Conservation (phyloP, 345 rosid genomes). For the Anacardium occidentale region DNA sequence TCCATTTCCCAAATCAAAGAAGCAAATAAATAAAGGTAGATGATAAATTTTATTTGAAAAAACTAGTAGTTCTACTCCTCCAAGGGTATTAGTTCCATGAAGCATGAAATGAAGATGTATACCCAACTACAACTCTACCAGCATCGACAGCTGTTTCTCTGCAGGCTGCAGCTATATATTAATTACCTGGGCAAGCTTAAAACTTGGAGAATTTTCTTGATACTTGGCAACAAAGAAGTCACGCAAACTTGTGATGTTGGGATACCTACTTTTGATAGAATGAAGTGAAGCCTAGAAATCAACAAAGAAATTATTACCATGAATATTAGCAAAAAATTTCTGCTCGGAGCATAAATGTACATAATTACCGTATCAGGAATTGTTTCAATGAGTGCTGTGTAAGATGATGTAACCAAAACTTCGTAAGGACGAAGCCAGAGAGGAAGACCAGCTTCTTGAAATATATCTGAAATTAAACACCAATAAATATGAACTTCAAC, state of each 20-base stretch:
- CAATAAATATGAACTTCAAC: slow-evolving; percentile 12
- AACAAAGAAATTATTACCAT: slow-evolving; percentile 18
- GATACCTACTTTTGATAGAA: slow-evolving; percentile 94
- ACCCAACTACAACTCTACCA: slow-evolving; percentile 7
- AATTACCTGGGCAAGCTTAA: slow-evolving; percentile 98
- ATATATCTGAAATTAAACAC: slow-evolving; percentile 63
- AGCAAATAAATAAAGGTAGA: neutral
- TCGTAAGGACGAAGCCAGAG: slow-evolving; percentile 98
- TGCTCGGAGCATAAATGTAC: slow-evolving; percentile 13
- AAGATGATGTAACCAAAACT: slow-evolving; percentile 94
- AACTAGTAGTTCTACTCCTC: neutral
- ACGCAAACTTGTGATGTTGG: slow-evolving; percentile 73
- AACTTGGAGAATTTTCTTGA: slow-evolving; percentile 77
- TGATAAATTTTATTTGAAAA: neutral
- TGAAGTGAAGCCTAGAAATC: slow-evolving; percentile 88
- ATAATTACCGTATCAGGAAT: slow-evolving; percentile 88
- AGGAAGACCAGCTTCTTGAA: slow-evolving; percentile 99
- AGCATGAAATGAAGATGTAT: neutral
- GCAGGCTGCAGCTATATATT: slow-evolving; percentile 21
- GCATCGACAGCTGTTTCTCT: slow-evolving; percentile 8
- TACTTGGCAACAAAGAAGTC: slow-evolving; percentile 92
- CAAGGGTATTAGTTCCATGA: neutral
- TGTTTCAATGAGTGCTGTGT: slow-evolving; percentile 97
- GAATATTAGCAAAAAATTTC: slow-evolving; percentile 8
- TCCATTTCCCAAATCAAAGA: neutral